These are phyloP conservation scores for Ustilago trichophora DNA, from an alignment of 1,284 basidiomycete species.

Conservation along the genomic window DNA sequence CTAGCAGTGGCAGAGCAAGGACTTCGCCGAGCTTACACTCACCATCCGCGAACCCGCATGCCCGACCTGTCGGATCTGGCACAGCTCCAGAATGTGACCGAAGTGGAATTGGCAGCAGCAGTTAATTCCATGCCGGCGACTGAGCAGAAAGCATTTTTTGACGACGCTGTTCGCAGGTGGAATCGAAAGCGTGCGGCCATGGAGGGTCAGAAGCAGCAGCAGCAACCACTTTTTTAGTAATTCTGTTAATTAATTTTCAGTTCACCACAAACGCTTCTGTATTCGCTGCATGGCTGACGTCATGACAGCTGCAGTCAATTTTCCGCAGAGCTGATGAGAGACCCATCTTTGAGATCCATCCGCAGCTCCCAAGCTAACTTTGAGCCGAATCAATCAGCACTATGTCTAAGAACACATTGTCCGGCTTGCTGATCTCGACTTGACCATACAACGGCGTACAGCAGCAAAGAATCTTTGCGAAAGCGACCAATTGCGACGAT, in stretches of 20 bases:
- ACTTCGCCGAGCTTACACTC: constrained; percentile 7
- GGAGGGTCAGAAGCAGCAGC: constrained; percentile 5
- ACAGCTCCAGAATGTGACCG: constrained; percentile 18
- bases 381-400: no score
- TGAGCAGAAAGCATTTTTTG: constrained; percentile 28
- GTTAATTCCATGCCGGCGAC: constrained; percentile 26
- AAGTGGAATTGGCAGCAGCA: constrained; percentile 22
- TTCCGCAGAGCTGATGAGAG: no score
- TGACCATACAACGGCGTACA: no score
- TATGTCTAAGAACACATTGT: no score
- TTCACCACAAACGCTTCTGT: no score
- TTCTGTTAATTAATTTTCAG: no score
- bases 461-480: no score
- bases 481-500: no score
- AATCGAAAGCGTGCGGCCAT: constrained; percentile 8
- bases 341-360: no score
- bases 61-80: constrained; percentile 23
- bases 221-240: constrained; percentile 22
- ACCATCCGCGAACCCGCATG: neutral
- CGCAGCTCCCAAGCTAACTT: no score
- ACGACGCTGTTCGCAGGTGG: constrained; percentile 25
- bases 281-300: constrained; percentile 24
- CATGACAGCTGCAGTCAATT: constrained; percentile 22
- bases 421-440: no score
- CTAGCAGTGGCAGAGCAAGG: constrained; percentile 21